Evolutionary conservation across 257 asterid species (phyloP), one percentile per base, ranked within the genome.

Genomic region (Apocynum venetum): DNA sequence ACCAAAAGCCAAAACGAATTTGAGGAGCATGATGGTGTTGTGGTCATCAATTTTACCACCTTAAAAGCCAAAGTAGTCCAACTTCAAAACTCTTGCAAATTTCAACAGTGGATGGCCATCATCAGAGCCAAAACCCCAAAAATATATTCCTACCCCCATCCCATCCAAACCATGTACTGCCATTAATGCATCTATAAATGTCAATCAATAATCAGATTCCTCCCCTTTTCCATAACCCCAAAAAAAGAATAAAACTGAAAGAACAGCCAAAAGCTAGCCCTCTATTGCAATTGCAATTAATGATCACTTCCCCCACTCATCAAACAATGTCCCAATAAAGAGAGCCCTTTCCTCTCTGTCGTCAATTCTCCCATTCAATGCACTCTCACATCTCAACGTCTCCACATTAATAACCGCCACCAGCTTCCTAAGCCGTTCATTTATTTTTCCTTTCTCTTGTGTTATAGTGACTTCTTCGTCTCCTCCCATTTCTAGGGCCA

Each of bases 341-440:
- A 57, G 43, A 12, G 6, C 49, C 38, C 17, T 65, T 48, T 15
- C 53, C 63, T 55, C 75, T 74, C 61, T 53, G 71, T 47, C 76
- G 76, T 75, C 79, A 80, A 75, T 75, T 57, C 80, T 36, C 13
- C 48, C 83, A 80, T 75, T 80, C 20, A 80, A 68, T 80, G 83
- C 80, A 60, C 41, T 25, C 60, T 56, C 69, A 17, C 56, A 31
- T 57, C 72, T 38, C 78, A 72, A 69, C 73, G 64, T 14, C 81
- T 4, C 14, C 66, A 68, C 80, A 71, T 44, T 35, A 46, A 53
- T 31, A 43, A 47, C 38, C 55, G 69, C 31, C 51, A 36, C 49
- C 77, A 14, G 49, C 43, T n/a, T 0, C 53, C 7, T 4, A 48
- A 63, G 14, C 44, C 19, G 25, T 31, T 2, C 60, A 36, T 46